These are phyloP conservation scores for Madurella fahalii DNA, from an alignment of 2,329 filamentous ascomycete species.

Conservation along the genomic window DNA sequence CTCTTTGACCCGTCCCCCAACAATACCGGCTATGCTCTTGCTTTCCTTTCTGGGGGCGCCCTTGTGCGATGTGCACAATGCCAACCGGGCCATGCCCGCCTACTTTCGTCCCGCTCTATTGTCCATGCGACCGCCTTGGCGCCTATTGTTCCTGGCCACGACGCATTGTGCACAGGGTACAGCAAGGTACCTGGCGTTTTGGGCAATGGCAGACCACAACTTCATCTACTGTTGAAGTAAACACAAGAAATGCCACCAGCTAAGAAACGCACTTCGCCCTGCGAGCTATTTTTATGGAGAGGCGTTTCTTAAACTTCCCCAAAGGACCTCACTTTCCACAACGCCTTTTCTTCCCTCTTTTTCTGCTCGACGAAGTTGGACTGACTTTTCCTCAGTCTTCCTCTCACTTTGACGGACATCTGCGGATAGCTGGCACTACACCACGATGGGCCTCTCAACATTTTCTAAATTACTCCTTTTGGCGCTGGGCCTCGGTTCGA, in stretches of 20 bases:
- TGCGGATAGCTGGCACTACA: constrained; percentile 33
- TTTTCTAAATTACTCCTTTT: constrained; percentile 40
- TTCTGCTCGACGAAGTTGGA: constrained; percentile 1
- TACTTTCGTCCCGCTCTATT: background rate
- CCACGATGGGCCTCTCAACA: constrained; percentile 43
- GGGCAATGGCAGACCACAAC: too few relatives aligned
- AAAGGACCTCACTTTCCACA: too few relatives aligned
- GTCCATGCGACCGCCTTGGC: background rate
- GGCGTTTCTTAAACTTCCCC: too few relatives aligned
- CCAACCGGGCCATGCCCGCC: background rate
- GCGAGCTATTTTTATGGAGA: too few relatives aligned
- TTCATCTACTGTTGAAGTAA: too few relatives aligned
- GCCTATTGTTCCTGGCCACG: too few relatives aligned
- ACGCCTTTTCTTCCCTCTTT: background rate
- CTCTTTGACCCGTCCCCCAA: background rate
- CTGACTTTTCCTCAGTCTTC: constrained; percentile 3
- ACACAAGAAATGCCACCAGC: too few relatives aligned
- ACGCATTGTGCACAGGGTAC: too few relatives aligned
- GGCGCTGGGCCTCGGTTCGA: constrained; percentile 41
- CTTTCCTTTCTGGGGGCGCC: constrained; percentile 1
- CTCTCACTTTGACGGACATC: constrained; percentile 17
- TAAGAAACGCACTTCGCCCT: too few relatives aligned
- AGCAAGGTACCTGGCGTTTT: too few relatives aligned
- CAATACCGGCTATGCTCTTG: background rate
- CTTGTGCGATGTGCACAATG: background rate